phyloP scores from a whole-genome alignment of 2,329 filamentous ascomycete genomes.

The Escovopsis sp. region DNA sequence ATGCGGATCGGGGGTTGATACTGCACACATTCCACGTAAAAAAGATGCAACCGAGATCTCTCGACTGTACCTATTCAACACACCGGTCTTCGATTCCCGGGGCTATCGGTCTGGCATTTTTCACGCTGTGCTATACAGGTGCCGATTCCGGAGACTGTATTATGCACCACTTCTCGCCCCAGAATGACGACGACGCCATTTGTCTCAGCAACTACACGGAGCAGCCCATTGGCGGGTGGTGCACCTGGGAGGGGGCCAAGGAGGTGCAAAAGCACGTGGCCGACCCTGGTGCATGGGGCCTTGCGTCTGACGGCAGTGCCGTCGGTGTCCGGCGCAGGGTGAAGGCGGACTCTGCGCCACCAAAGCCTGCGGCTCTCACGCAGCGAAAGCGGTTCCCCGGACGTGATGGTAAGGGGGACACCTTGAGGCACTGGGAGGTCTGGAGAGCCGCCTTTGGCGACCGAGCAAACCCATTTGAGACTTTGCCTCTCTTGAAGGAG shows the following conservation, averaged over 20 bases:
- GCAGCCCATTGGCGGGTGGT: slow-evolving; percentile 28
- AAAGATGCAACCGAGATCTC: slow-evolving; percentile 40
- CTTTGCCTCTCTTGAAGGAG: slow-evolving; percentile 27
- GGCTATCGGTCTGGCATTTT: slow-evolving; percentile 40
- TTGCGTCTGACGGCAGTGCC: slow-evolving; percentile 43
- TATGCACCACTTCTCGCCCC: slow-evolving; percentile 47
- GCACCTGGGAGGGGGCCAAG: slow-evolving; percentile 35
- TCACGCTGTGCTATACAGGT: slow-evolving; percentile 51
- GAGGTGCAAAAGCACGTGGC: slow-evolving; percentile 38
- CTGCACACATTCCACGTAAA: slow-evolving; percentile 50
- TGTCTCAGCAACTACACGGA: slow-evolving; percentile 32
- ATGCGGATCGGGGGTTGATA: slow-evolving; percentile 28
- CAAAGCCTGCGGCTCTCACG: slow-evolving; percentile 9
- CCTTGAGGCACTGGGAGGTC: slow-evolving; percentile 33
- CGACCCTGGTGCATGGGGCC: slow-evolving; percentile 53
- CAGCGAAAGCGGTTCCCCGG: slow-evolving; percentile 17
- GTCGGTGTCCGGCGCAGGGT: slow-evolving; percentile 44
- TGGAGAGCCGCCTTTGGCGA: slow-evolving; percentile 37
- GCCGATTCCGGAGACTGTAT: slow-evolving; percentile 46
- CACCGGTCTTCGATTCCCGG: slow-evolving; percentile 31
- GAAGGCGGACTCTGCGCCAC: slow-evolving; percentile 7
- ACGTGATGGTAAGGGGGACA: slow-evolving; percentile 10
- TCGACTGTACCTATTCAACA: slow-evolving; percentile 43
- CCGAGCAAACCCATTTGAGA: slow-evolving; percentile 30
- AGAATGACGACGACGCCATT: slow-evolving; percentile 38